Evolutionary conservation across 306 rosid genomes (phyloP).

Genomic region (Cajanus cajan): DNA sequence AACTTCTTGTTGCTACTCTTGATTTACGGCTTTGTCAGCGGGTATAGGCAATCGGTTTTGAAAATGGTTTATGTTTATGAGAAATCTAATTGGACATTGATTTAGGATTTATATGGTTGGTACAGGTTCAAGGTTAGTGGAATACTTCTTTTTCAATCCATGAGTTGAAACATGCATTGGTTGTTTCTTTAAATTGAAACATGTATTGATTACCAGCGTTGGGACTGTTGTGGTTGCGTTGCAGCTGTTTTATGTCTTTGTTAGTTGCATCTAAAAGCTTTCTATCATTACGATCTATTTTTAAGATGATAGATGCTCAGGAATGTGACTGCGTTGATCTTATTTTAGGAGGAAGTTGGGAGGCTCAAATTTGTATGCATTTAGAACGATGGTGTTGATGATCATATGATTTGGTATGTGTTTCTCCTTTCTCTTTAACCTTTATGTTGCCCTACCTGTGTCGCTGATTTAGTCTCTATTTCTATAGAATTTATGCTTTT

Average conservation of each 20-base stretch:
- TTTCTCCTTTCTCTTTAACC: slow-evolving; percentile 19
- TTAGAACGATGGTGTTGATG: slow-evolving; percentile 79
- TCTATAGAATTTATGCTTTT: too few species aligned
- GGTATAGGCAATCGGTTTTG: neutral
- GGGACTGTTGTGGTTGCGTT: neutral
- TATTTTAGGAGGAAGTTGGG: slow-evolving; percentile 83
- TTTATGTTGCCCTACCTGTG: neutral
- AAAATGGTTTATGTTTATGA: slow-evolving; percentile 2
- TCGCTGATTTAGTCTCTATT: neutral
- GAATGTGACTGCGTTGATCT: neutral
- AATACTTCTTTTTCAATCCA: neutral
- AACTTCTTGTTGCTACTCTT: neutral
- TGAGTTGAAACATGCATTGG: neutral
- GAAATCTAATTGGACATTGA: neutral
- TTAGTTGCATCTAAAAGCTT: too few species aligned
- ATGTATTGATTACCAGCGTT: neutral
- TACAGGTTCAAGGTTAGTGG: neutral
- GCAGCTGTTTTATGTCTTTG: neutral
- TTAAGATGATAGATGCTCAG: slow-evolving; percentile 7
- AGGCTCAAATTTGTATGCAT: slow-evolving; percentile 75
- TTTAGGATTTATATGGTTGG: slow-evolving; percentile 5
- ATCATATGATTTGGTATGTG: slow-evolving; percentile 92
- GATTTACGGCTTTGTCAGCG: slow-evolving; percentile 1
- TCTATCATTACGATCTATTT: neutral
- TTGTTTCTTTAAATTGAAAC: neutral